Evolutionary conservation across 1,139 yeast species (phyloP), one percentile per base, ranked within the genome.

Genomic region (Zhuliangozyma blackwelliae): DNA sequence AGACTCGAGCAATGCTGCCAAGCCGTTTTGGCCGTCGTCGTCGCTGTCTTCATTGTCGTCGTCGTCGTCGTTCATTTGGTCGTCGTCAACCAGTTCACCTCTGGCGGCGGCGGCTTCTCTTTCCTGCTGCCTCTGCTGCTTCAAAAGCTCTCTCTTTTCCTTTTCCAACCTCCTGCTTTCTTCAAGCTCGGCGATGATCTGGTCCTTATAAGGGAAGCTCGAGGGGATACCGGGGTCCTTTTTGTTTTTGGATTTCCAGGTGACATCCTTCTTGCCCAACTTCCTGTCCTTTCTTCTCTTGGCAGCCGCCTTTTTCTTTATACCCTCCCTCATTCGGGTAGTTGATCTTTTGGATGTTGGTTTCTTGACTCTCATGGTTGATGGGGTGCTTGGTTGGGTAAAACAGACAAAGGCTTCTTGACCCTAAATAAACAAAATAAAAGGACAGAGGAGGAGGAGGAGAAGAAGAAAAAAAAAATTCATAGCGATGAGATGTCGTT

Each of bases 211-310:
- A 27, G 97, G 98, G 74, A 89, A 92, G 50, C 83, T 82, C 34
- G 95, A 71, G 39, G 99, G 99, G 51, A 92, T 92, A 49, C 97
- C 97, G 7, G 90, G 90, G 59, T 89, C 97, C 64, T 86, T 90
- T 54, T 79, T 78, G 41, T 67, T 65, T 57, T 82, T 79, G 27
- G 96, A 85, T 59, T 78, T 88, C 98, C 98, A 92, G 10, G 97
- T 90, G 7, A 79, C 79, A 59, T 90, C 97, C 59, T 79, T 89
- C 74, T 92, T 92, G 26, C 95, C 77, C 16, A 61, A 50, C 65
- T 92, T 92, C 51, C 75, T 77, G 57, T 85, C 85, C 61, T 92
- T 92, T 63, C 95, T 79, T 50, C 83, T 75, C 52, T 90, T 94
- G 20, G 97, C 97, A 32, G 92, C 77, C 3, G 96, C 90, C 67